These are phyloP conservation scores for Podochytrium sp. DNA, from an alignment of 192 early-diverging fungal genomes.

Conservation along the genomic window DNA sequence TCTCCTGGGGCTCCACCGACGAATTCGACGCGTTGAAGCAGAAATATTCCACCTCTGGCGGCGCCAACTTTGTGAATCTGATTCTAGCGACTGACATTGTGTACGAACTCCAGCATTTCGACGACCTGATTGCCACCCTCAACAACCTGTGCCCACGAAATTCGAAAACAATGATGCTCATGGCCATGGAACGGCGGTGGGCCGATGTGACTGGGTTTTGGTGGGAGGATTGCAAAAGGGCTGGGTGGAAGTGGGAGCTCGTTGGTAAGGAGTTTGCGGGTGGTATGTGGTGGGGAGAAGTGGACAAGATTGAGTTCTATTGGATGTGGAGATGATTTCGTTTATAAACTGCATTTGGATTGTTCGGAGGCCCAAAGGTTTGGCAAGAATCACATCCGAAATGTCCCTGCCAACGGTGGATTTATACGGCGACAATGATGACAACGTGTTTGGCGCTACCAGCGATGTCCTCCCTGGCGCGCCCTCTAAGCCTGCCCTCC, in stretches of 20 bases:
- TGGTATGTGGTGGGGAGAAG: neutral
- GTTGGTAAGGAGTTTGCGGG: neutral
- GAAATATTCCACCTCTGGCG: neutral
- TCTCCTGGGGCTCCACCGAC: neutral
- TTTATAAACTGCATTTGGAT: neutral
- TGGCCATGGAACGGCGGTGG: conserved; percentile 17
- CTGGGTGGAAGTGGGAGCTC: conserved; percentile 25
- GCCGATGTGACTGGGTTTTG: conserved; percentile 17
- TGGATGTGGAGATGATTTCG: neutral
- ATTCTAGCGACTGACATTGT: conserved; percentile 22
- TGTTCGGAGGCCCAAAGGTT: too few species aligned
- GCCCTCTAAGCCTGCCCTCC: neutral
- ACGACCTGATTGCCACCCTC: conserved; percentile 1
- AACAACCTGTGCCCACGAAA: neutral
- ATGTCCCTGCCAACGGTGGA: neutral
- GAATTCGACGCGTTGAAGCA: neutral
- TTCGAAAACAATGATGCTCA: conserved; percentile 1
- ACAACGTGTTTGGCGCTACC: neutral
- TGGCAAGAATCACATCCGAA: too few species aligned
- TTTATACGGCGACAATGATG: neutral
- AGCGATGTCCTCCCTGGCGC: neutral
- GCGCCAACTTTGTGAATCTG: neutral
- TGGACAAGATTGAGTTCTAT: neutral
- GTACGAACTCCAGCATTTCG: conserved; percentile 20
- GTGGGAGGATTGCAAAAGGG: neutral